Conservation (phyloP, 1,284 basidiomycete species). For the Cutaneotrichosporon arboriforme region DNA sequence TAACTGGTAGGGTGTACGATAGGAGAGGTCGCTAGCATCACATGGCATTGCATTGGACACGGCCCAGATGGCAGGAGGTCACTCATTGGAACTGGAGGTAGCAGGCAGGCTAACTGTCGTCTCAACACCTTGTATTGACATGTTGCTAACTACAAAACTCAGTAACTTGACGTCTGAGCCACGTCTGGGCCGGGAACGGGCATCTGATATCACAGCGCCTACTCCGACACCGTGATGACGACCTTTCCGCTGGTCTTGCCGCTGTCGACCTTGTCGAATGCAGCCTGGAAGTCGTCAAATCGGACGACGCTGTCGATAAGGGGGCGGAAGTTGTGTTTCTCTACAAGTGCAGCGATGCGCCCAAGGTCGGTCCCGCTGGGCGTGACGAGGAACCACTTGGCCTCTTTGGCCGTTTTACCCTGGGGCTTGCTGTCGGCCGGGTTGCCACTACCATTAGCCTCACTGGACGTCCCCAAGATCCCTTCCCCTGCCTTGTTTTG, state of each 20-base stretch:
- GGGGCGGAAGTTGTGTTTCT: slow-evolving; percentile 4
- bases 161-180: not conserved
- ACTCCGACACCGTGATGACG: slow-evolving; percentile 8
- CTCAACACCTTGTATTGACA: not conserved
- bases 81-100: too few species aligned
- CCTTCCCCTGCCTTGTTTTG: too few species aligned
- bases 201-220: not conserved
- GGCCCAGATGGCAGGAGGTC: not conserved
- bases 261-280: slow-evolving; percentile 12
- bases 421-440: slow-evolving; percentile 4
- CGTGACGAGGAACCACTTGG: slow-evolving; percentile 18
- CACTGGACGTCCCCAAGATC: too few species aligned
- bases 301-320: slow-evolving; percentile 16
- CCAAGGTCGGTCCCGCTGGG: slow-evolving; percentile 13
- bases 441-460: slow-evolving; percentile 2
- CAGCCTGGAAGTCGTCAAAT: slow-evolving; percentile 5
- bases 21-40: not conserved
- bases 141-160: not conserved
- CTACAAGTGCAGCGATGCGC: slow-evolving; percentile 7
- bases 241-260: slow-evolving; percentile 14
- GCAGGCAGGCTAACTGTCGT: too few species aligned
- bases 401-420: not conserved
- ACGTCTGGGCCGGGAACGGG: too few species aligned
- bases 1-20: not conserved
- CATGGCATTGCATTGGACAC: not conserved